Conservation (phyloP, 106 monocot genomes). For the Dioscorea zingiberensis region DNA sequence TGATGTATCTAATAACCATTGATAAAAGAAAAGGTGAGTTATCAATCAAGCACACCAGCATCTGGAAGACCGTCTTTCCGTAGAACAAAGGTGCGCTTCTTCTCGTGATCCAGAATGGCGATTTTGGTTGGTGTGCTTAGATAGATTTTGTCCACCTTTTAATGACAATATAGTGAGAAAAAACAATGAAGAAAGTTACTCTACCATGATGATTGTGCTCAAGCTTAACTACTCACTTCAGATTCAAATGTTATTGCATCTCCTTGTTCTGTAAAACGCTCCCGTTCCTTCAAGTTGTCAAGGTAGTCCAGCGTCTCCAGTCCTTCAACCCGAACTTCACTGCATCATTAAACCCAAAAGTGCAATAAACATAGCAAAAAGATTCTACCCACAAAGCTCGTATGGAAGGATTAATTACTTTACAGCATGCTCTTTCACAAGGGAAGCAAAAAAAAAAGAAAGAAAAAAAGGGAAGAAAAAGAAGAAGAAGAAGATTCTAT, state of each 20-base stretch:
- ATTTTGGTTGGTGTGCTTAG: conserved; percentile 63
- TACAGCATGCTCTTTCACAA: too few relatives aligned
- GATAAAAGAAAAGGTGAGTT: not conserved
- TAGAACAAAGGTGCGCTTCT: conserved; percentile 75
- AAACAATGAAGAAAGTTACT: not conserved
- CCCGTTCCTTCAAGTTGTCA: conserved; percentile 49
- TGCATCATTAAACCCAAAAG: conserved; percentile 12
- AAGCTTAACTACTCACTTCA: conserved; percentile 42
- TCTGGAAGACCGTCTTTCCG: conserved; percentile 82
- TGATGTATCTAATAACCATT: not conserved
- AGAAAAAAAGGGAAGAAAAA: too few relatives aligned
- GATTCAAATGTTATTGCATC: conserved; percentile 81
- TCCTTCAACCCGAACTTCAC: conserved; percentile 83
- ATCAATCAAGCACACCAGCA: conserved; percentile 44
- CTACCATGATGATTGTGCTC: not conserved
- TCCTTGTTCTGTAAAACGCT: conserved; percentile 79
- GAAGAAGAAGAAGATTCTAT: too few relatives aligned
- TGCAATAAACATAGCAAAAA: too few relatives aligned
- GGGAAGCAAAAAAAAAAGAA: too few relatives aligned
- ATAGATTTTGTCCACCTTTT: conserved; percentile 50
- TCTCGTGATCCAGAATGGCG: conserved; percentile 78
- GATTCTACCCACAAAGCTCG: too few relatives aligned
- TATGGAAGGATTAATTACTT: too few relatives aligned
- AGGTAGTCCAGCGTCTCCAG: conserved; percentile 84
- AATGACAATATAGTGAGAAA: not conserved